These are phyloP conservation scores for Tetrahymena borealis DNA, from an alignment of 73 alveolate species.

Conservation along the genomic window DNA sequence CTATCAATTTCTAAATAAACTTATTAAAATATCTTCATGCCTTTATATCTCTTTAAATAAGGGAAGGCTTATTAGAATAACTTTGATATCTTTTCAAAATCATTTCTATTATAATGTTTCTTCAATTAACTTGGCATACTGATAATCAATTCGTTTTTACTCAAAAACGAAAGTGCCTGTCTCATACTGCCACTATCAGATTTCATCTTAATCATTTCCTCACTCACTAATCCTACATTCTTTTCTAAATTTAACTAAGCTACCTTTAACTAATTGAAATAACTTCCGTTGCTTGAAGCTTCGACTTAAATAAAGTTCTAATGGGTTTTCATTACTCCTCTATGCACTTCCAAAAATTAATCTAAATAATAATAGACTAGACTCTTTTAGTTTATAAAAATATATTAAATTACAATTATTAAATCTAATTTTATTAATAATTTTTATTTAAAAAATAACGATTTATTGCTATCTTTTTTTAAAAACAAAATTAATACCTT, in stretches of 20 bases:
- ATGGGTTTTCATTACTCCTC: neutral
- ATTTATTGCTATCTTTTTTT: too few species aligned
- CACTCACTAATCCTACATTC: neutral
- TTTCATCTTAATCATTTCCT: neutral
- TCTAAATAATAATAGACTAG: neutral
- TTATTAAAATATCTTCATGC: neutral
- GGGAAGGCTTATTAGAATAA: neutral
- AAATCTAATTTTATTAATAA: neutral
- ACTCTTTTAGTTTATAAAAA: neutral
- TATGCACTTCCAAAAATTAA: neutral
- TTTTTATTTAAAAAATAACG: too few species aligned
- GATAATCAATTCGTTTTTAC: neutral
- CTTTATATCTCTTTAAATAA: neutral
- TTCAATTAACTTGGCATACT: neutral
- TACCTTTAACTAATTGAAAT: neutral
- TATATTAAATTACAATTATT: neutral
- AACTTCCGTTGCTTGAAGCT: neutral
- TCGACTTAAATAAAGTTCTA: neutral
- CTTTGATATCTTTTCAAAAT: neutral
- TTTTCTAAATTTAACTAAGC: neutral
- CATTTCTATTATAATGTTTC: neutral
- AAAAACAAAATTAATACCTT: too few species aligned
- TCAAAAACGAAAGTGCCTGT: neutral
- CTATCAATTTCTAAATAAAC: neutral
- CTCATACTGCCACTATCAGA: neutral